Evolutionary conservation across 73 alveolate species (phyloP).

Genomic region (Breviolum minutum): DNA sequence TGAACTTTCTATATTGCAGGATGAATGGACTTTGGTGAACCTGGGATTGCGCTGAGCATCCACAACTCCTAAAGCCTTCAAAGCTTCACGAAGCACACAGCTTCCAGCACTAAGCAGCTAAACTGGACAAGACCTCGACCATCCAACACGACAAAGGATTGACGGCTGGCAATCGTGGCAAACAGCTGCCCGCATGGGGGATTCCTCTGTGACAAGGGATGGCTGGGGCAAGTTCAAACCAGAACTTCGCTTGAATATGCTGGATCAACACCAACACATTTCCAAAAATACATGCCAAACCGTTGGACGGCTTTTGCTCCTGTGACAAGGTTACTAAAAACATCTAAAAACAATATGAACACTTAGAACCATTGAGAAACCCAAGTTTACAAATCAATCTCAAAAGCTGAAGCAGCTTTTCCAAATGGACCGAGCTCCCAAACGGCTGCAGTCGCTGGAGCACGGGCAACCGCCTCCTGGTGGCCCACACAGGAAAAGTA

Average conservation of each 20-base stretch:
- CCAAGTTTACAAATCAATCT: not conserved
- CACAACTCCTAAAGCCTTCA: not conserved
- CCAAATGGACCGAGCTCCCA: not conserved
- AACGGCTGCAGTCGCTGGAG: slow-evolving; percentile 54
- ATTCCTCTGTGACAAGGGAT: too few relatives aligned
- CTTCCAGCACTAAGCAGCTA: not conserved
- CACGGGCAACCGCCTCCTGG: slow-evolving; percentile 46
- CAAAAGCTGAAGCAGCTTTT: not conserved
- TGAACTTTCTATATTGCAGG: too few relatives aligned
- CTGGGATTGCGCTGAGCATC: not conserved
- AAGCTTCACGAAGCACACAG: slow-evolving; percentile 7
- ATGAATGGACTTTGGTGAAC: too few relatives aligned
- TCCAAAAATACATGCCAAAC: too few relatives aligned
- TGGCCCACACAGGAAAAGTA: not conserved
- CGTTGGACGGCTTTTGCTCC: too few relatives aligned
- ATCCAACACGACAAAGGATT: not conserved
- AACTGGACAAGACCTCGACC: not conserved
- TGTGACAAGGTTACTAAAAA: too few relatives aligned
- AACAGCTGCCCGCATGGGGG: too few relatives aligned
- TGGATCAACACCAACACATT: too few relatives aligned
- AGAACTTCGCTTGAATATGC: too few relatives aligned
- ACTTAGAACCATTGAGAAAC: too few relatives aligned
- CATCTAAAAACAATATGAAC: too few relatives aligned
- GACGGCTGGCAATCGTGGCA: not conserved
- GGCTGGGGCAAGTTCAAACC: too few relatives aligned